phyloP scores from a whole-genome alignment of 345 rosid genomes.

The Eucalyptus cloeziana region DNA sequence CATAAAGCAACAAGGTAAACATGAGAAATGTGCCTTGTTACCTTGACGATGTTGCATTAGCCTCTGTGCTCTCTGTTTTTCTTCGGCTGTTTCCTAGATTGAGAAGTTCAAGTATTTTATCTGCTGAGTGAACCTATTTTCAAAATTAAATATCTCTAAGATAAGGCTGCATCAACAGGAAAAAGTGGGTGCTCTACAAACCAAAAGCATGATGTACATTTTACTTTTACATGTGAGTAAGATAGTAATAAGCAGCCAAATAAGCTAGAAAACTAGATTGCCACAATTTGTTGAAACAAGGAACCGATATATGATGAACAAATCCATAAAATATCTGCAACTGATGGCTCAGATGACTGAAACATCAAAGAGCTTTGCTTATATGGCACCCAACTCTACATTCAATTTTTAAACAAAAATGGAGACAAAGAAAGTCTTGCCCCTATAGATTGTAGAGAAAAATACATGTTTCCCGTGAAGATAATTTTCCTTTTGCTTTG shows the following conservation, averaged over 20 bases:
- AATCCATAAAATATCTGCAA: neutral
- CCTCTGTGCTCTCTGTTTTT: conserved; percentile 92
- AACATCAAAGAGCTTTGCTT: neutral
- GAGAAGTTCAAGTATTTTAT: conserved; percentile 83
- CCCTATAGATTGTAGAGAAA: neutral
- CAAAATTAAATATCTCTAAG: neutral
- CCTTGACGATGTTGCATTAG: conserved; percentile 90
- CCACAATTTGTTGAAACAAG: neutral
- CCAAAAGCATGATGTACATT: neutral
- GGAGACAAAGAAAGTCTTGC: neutral
- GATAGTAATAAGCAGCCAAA: neutral
- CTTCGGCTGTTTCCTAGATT: conserved; percentile 87
- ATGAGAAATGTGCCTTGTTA: neutral
- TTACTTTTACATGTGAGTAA: neutral
- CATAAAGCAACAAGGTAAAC: neutral
- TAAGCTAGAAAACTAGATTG: neutral
- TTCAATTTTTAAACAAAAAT: neutral
- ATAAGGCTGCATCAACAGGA: neutral
- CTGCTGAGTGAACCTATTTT: conserved; percentile 74
- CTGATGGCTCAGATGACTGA: neutral
- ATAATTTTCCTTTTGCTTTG: neutral
- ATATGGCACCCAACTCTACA: neutral
- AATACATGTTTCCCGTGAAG: neutral
- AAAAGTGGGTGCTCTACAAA: neutral
- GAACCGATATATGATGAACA: neutral